phyloP scores from a whole-genome alignment of 352 stramenopile genomes.

The Phytophthora multivora region DNA sequence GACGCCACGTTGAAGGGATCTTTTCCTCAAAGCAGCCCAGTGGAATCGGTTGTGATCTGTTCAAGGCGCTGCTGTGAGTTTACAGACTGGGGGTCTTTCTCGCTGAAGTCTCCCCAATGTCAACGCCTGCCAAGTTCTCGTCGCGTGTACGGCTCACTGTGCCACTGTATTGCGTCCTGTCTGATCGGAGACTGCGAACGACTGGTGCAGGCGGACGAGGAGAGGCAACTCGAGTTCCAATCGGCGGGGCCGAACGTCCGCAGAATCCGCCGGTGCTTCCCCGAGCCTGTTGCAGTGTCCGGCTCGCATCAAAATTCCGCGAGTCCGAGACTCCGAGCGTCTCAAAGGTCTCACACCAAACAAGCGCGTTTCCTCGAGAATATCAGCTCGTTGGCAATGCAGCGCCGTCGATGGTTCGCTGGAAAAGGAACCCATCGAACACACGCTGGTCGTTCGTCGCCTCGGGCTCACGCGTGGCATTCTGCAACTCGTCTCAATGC shows the following conservation, averaged over 20 bases:
- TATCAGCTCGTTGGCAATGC: neutral
- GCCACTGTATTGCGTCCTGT: slow-evolving; percentile 22
- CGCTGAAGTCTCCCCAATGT: neutral
- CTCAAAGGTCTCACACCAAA: neutral
- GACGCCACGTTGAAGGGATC: slow-evolving; percentile 13
- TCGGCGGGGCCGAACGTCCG: slow-evolving; percentile 16
- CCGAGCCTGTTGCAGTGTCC: neutral
- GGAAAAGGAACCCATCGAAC: slow-evolving; percentile 26
- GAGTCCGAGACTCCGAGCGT: neutral
- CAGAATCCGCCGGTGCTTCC: slow-evolving; percentile 13
- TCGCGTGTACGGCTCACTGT: slow-evolving; percentile 10
- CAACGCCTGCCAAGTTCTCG: neutral
- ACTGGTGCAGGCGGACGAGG: slow-evolving; percentile 23
- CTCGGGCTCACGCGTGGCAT: neutral
- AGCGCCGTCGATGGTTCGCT: slow-evolving; percentile 11
- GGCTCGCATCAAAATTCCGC: slow-evolving; percentile 17
- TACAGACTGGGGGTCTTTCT: neutral
- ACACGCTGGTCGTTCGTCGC: slow-evolving; percentile 11
- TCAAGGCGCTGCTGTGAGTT: neutral
- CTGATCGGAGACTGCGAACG: slow-evolving; percentile 26
- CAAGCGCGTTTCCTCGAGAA: neutral
- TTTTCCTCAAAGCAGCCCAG: neutral
- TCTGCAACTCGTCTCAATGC: slow-evolving; percentile 12
- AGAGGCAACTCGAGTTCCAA: slow-evolving; percentile 22
- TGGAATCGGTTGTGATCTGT: too few relatives aligned